Conservation (phyloP, 768 basidiomycete species). For the Boletus reticuloceps region DNA sequence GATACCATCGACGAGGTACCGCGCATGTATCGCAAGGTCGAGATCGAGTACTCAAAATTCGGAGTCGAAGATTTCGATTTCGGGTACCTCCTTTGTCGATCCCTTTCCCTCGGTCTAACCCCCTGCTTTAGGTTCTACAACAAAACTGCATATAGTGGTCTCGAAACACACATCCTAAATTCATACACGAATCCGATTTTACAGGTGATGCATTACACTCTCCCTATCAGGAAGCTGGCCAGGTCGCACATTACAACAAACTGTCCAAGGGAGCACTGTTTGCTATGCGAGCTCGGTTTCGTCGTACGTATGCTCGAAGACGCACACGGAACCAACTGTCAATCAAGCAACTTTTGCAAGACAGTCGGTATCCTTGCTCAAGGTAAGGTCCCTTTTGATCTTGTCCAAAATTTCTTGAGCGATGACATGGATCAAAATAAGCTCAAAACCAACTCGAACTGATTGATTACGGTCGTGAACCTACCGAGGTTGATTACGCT, state of each 20-base stretch:
- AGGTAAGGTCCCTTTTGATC: constrained; percentile 43
- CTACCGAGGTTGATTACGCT: constrained; percentile 71
- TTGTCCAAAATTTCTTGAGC: not conserved
- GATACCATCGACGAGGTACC: constrained; percentile 63
- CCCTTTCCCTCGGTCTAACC: not conserved
- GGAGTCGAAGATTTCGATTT: constrained; percentile 99
- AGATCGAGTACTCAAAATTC: constrained; percentile 98
- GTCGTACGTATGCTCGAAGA: constrained; percentile 95
- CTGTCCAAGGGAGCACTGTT: constrained; percentile 88
- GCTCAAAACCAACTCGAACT: constrained; percentile 81
- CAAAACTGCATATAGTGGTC: constrained; percentile 82
- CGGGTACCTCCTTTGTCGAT: constrained; percentile 49
- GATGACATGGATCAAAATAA: constrained; percentile 21
- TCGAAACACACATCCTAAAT: constrained; percentile 96
- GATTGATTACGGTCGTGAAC: constrained; percentile 82
- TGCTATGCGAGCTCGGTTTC: constrained; percentile 94
- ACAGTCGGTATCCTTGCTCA: constrained; percentile 88
- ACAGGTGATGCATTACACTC: constrained; percentile 85
- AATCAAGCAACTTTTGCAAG: constrained; percentile 96
- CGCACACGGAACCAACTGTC: constrained; percentile 90
- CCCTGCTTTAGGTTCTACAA: constrained; percentile 77
- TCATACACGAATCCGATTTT: constrained; percentile 93
- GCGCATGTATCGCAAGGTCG: constrained; percentile 82
- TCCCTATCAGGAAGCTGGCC: constrained; percentile 75
- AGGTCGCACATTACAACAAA: constrained; percentile 90